phyloP scores from a whole-genome alignment of 345 rosid genomes.

The Litchi chinensis region DNA sequence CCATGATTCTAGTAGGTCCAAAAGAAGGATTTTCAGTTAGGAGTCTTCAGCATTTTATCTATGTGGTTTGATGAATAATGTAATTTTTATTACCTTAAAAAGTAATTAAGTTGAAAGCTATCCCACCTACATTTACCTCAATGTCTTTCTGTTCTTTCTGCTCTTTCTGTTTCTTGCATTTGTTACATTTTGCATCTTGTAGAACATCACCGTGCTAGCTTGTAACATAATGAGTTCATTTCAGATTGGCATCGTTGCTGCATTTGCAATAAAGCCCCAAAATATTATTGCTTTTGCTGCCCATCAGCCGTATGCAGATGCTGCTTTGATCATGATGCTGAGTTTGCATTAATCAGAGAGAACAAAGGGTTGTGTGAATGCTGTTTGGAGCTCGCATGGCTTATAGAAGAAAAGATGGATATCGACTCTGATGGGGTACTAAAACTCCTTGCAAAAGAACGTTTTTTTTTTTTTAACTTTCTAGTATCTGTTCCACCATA shows the following conservation, averaged over 20 bases:
- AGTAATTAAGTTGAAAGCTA: too few relatives aligned
- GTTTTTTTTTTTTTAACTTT: not conserved
- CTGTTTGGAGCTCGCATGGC: conserved; percentile 42
- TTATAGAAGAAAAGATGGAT: conserved; percentile 45
- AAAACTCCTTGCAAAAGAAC: not conserved
- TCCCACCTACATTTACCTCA: not conserved
- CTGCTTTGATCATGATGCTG: conserved; percentile 33
- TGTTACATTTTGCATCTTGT: not conserved
- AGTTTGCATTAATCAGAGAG: conserved; percentile 34
- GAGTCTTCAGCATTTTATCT: too few relatives aligned
- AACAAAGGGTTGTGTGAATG: conserved; percentile 40
- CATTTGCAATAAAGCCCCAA: conserved; percentile 43
- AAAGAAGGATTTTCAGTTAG: too few relatives aligned
- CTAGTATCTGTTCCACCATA: not conserved
- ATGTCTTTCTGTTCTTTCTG: not conserved
- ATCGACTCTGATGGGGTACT: conserved; percentile 39
- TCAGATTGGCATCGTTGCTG: conserved; percentile 58
- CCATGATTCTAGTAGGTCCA: too few relatives aligned
- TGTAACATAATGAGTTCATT: conserved; percentile 9
- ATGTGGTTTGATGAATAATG: too few relatives aligned
- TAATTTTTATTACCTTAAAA: too few relatives aligned
- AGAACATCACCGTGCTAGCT: not conserved
- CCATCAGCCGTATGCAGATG: conserved; percentile 48
- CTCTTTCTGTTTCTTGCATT: not conserved
- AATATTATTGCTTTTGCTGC: conserved; percentile 52